A percentile compares a stretch with the other conserved stretches of the same genome.
phyloP scores from a whole-genome alignment of 306 rosid species.

The Albizia julibrissin region DNA sequence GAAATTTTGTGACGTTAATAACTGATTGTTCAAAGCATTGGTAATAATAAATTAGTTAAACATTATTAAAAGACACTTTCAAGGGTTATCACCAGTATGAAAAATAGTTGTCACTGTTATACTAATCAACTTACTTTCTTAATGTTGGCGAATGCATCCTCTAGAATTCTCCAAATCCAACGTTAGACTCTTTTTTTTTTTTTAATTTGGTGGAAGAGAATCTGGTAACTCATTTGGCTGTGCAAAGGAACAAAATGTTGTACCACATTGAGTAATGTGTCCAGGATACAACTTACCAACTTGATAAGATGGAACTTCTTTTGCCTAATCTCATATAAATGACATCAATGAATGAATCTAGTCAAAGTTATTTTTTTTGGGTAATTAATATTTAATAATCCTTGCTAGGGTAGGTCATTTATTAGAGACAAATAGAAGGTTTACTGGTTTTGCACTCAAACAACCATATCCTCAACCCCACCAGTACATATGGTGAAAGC shows the following conservation, averaged over 20 bases:
- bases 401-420: slow-evolving; percentile 10
- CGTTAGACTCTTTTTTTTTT: neutral
- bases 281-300: neutral
- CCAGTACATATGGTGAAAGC: slow-evolving; percentile 30
- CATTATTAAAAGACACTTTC: neutral
- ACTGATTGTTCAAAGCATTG: neutral
- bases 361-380: slow-evolving; percentile 38
- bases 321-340: slow-evolving; percentile 26
- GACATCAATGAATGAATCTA: slow-evolving; percentile 25
- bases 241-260: neutral
- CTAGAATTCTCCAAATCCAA: neutral
- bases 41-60: neutral
- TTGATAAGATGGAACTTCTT: slow-evolving; percentile 28
- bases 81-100: neutral
- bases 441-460: slow-evolving; percentile 85
- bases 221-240: neutral
- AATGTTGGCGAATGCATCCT: neutral
- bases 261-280: neutral
- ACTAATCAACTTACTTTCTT: neutral
- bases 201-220: neutral
- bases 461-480: slow-evolving; percentile 55
- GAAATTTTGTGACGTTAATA: neutral
- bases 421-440: slow-evolving; percentile 29
- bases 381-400: neutral
- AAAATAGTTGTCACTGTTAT: neutral